Evolutionary conservation across 1,139 yeast species (phyloP), one percentile per base, ranked within the genome.

Genomic region (Candida gigantensis): DNA sequence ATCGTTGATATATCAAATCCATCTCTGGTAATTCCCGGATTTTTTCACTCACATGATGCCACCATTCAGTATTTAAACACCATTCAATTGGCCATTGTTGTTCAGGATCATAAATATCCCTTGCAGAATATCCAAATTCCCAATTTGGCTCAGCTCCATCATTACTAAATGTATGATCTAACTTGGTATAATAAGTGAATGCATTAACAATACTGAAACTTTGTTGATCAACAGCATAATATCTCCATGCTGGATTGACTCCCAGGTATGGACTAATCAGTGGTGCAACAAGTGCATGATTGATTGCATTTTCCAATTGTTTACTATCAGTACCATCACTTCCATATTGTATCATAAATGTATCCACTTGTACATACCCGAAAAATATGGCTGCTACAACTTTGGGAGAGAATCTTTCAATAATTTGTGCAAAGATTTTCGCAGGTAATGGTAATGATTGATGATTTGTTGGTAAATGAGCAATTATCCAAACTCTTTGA

Each of bases 401-500:
- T 43, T 53, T 52, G 0, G 68, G 68, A 6, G 65, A 60, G 35
- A 61, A 62, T 24, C 68, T 40, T 39, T 53, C 58, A 28, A 62
- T 53, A 11, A 62, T 60, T 36, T 47, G 40, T 10, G 50, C 48
- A 36, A 62, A 61, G 4, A 58, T 49, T 24, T 49, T 50, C 10
- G 60, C 45, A 20, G 62, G 62, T 18, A 60, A 42, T 3, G 65
- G 62, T 29, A 60, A 48, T 5, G 62, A 41, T 24, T 42, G 43
- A 25, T 52, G 46, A 26, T 32, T 42, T 8, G 48, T 44, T 11
- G 68, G 66, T 34, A 58, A 46, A 40, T 61, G 65, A 5, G 63
- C 58, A 36, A 60, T 50, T 18, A 62, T 55, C 68, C 68, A 62
- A 3, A 58, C 65, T 34, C 68, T 46, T 44, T 61, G 62, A 28